These are phyloP conservation scores for Malus sylvestris DNA, from an alignment of 306 rosid genomes.

Conservation along the genomic window DNA sequence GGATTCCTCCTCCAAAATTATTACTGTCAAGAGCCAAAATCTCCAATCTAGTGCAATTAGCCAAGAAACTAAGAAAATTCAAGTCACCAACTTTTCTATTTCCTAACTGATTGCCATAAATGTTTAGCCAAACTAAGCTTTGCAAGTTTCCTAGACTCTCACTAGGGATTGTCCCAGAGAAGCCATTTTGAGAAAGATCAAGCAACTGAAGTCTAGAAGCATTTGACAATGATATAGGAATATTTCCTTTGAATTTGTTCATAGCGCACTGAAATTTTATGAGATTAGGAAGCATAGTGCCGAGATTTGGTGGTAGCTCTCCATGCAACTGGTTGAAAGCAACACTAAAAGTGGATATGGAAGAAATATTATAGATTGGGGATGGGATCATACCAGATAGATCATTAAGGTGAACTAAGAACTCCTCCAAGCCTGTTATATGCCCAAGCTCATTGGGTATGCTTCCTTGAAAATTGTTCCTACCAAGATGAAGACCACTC, in stretches of 20 bases:
- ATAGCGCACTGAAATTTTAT: fast-evolving
- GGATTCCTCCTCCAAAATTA: not conserved
- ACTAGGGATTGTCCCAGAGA: too few species aligned
- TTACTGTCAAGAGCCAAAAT: fast-evolving
- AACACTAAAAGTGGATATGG: fast-evolving
- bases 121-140: not conserved
- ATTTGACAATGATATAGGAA: not conserved
- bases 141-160: not conserved
- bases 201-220: not conserved
- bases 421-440: not conserved
- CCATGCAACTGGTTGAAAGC: not conserved
- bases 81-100: not conserved
- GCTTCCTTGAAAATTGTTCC: not conserved
- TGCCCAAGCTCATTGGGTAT: not conserved
- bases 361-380: not conserved
- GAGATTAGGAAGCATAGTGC: not conserved
- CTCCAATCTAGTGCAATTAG: not conserved
- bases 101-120: not conserved
- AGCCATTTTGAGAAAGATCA: fast-evolving
- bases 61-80: not conserved
- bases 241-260: not conserved
- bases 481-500: fast-evolving
- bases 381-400: not conserved
- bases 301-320: not conserved
- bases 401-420: not conserved